phyloP scores from a whole-genome alignment of 2,329 filamentous ascomycete species.

The Penicillium sp. region DNA sequence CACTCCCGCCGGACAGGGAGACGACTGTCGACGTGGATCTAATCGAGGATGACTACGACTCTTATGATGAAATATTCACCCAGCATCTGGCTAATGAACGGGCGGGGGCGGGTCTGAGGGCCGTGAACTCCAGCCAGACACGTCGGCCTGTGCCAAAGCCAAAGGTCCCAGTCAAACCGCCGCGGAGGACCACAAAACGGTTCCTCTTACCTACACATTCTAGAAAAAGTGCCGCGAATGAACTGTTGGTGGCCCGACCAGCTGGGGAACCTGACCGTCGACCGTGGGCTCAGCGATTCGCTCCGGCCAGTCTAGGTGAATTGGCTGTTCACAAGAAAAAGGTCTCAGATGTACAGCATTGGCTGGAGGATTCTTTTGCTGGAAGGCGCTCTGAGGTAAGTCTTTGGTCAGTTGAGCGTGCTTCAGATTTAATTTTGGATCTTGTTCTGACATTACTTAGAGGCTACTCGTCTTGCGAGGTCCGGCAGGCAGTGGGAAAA shows the following conservation, averaged over 20 bases:
- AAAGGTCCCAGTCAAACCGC: conserved; percentile 5
- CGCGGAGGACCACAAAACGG: conserved; percentile 23
- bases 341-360: conserved; percentile 77
- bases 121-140: conserved; percentile 6
- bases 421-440: not conserved
- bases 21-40: conserved; percentile 35
- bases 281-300: conserved; percentile 87
- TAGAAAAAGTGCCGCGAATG: not conserved
- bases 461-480: conserved; percentile 83
- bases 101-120: not conserved
- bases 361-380: conserved; percentile 72
- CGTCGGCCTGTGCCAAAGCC: conserved; percentile 17
- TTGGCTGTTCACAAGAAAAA: conserved; percentile 94
- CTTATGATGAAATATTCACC: conserved; percentile 38
- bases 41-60: conserved; percentile 44
- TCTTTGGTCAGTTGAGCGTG: conserved; percentile 4
- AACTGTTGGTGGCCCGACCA: conserved; percentile 11
- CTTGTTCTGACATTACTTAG: conserved; percentile 47
- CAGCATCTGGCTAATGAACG: conserved; percentile 31
- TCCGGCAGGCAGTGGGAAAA: conserved; percentile 88
- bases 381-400: conserved; percentile 51
- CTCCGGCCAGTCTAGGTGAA: conserved; percentile 72
- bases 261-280: conserved; percentile 51
- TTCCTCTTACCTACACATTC: conserved; percentile 26
- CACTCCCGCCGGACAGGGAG: conserved; percentile 12